These are phyloP conservation scores for Exophiala oligosperma DNA, from an alignment of 2,329 filamentous ascomycete genomes.

Conservation along the genomic window DNA sequence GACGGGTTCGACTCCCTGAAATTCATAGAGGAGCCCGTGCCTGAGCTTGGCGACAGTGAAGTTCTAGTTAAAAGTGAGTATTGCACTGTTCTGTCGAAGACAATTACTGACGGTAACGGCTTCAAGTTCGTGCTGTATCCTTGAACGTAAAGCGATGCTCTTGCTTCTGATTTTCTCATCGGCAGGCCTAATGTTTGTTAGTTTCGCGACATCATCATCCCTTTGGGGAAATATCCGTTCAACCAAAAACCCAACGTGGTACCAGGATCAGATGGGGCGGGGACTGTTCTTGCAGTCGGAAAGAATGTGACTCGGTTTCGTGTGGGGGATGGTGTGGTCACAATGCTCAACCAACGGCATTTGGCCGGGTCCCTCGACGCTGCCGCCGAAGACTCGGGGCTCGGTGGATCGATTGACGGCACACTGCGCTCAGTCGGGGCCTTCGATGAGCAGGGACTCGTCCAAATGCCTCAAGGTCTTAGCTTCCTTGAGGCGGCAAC, in stretches of 20 bases:
- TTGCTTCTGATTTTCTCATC: too few relatives aligned
- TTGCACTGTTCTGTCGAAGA: too few relatives aligned
- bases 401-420: constrained; percentile 69
- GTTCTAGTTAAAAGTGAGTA: too few relatives aligned
- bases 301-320: constrained; percentile 58
- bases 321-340: constrained; percentile 58
- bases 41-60: too few relatives aligned
- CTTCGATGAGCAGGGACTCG: constrained; percentile 68
- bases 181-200: too few relatives aligned
- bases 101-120: too few relatives aligned
- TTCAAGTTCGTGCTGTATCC: too few relatives aligned
- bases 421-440: constrained; percentile 66
- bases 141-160: too few relatives aligned
- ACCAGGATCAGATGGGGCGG: constrained; percentile 45
- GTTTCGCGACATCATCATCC: too few relatives aligned
- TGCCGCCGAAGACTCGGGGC: constrained; percentile 48
- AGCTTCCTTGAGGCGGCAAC: constrained; percentile 56
- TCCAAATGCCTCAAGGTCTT: constrained; percentile 60
- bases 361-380: constrained; percentile 40
- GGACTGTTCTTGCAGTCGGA: constrained; percentile 53
- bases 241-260: constrained; percentile 25
- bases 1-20: too few relatives aligned
- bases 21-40: too few relatives aligned
- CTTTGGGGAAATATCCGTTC: not conserved
- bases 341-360: constrained; percentile 60